These are phyloP conservation scores for Pseudocercospora macadamiae DNA, from an alignment of 2,329 filamentous ascomycete species.

Conservation along the genomic window DNA sequence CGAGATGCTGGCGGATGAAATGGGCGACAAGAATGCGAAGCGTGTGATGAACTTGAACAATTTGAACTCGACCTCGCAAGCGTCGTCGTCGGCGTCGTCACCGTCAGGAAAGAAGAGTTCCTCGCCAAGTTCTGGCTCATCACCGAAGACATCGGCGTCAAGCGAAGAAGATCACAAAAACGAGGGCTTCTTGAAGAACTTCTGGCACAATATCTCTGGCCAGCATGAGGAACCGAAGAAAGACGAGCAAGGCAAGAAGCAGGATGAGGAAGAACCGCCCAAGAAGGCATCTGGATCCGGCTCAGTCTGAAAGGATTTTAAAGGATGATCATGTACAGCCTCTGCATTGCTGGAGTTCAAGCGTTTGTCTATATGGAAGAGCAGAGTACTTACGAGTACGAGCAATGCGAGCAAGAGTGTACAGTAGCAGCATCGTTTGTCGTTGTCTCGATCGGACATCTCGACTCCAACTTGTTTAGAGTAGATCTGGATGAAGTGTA, in stretches of 20 bases:
- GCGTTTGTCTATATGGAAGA: not conserved
- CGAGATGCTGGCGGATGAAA: conserved; percentile 95
- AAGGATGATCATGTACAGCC: not conserved
- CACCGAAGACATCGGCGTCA: conserved; percentile 19
- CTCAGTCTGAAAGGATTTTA: conserved; percentile 21
- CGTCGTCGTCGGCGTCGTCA: conserved; percentile 12
- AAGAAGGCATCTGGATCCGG: conserved; percentile 43
- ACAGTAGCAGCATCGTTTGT: conserved; percentile 17
- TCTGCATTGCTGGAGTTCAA: conserved; percentile 7
- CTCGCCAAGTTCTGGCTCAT: conserved; percentile 57
- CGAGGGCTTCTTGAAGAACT: conserved; percentile 88
- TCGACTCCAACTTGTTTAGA: conserved; percentile 14
- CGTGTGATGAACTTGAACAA: conserved; percentile 79
- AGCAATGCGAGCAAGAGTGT: conserved; percentile 8
- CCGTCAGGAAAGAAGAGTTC: conserved; percentile 63
- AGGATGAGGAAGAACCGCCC: conserved; percentile 35
- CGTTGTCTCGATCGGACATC: conserved; percentile 22
- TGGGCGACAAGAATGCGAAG: conserved; percentile 89
- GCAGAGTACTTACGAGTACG: conserved; percentile 1
- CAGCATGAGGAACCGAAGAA: conserved; percentile 50
- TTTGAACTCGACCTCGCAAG: conserved; percentile 26
- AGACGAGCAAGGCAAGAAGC: conserved; percentile 20
- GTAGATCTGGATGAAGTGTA: conserved; percentile 3
- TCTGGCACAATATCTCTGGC: conserved; percentile 92
- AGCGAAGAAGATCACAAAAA: conserved; percentile 63